Evolutionary conservation across 805 yeast genomes (phyloP), one percentile per base, ranked within the genome.

Genomic region (Saccharomycopsis sp.): DNA sequence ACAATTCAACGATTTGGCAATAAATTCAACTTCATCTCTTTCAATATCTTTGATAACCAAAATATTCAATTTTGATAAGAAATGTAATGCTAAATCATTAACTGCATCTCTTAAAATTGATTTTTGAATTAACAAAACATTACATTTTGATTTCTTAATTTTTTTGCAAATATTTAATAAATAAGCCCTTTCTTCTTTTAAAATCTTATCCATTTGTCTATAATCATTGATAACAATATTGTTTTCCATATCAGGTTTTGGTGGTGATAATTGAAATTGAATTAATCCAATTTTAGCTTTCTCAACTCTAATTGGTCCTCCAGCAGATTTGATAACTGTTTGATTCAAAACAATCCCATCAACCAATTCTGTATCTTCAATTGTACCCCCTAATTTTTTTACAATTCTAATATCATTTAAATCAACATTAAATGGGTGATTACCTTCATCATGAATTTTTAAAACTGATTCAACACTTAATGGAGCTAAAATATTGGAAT

Each of bases 201-300:
- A 70, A 52, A 92, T 92, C 66, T 89, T 92, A 63, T 92, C 99
- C 99, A 92, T 92, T 64, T 92, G 98, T 63, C 98, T 76, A 67
- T 92, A 92, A 62, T 92, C 99, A 57, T 84, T 92, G 41, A 92
- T 97, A 43, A 92, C 95, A 37, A 92, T 89, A 58, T 88, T 89
- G 62, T 92, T 92, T 66, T 92, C 98, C 81, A 94, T 81, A 57
- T 87, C 96, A 17, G 96, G 96, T 59, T 87, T 87, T 50, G 96
- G 96, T 19, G 96, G 96, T 17, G 95, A 85, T 48, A 87, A 72
- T 69, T 84, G 98, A 68, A 84, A 92, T 67, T 87, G 99, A 55
- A 83, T 74, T 56, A 83, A 72, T 21, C 83, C 97, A 57, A 86
- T 86, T 50, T 71, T 73, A 13, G 98, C 97, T 68, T 88, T 89